A percentile compares a stretch with the other conserved stretches of the same genome.
These are phyloP conservation scores for Umbelopsis isabellina DNA, from an alignment of 192 early-diverging fungal genomes.

Conservation along the genomic window DNA sequence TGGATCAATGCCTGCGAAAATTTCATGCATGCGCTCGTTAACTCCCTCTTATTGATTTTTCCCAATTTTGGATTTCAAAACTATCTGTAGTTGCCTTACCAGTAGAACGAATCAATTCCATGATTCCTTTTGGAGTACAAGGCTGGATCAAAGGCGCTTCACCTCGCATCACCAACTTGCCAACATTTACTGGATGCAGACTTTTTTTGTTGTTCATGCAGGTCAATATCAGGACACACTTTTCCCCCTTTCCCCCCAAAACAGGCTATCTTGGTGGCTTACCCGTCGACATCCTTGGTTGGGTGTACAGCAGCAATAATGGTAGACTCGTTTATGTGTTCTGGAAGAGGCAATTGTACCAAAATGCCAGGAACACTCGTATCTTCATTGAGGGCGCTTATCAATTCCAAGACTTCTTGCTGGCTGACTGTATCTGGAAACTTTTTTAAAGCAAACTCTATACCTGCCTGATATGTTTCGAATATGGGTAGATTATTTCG, in stretches of 20 bases:
- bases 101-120: constrained; percentile 80
- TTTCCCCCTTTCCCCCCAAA: neutral
- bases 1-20: constrained; percentile 53
- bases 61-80: neutral
- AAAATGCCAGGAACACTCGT: constrained; percentile 88
- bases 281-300: constrained; percentile 98
- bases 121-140: constrained; percentile 95
- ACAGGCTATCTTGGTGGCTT: constrained; percentile 14
- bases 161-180: constrained; percentile 82
- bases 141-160: constrained; percentile 85
- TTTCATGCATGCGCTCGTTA: neutral
- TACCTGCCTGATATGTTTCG: constrained; percentile 65
- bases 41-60: neutral
- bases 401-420: constrained; percentile 63
- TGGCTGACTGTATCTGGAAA: constrained; percentile 70
- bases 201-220: constrained; percentile 33
- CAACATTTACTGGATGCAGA: constrained; percentile 95
- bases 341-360: constrained; percentile 93
- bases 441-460: constrained; percentile 73
- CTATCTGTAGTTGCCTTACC: constrained; percentile 22
- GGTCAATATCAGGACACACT: neutral
- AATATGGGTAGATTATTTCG: neutral
- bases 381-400: constrained; percentile 81
- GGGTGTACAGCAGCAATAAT: constrained; percentile 86
- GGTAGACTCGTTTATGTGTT: constrained; percentile 76